Conservation (phyloP, 2,329 filamentous ascomycete genomes). For the Lachnellula cervina region DNA sequence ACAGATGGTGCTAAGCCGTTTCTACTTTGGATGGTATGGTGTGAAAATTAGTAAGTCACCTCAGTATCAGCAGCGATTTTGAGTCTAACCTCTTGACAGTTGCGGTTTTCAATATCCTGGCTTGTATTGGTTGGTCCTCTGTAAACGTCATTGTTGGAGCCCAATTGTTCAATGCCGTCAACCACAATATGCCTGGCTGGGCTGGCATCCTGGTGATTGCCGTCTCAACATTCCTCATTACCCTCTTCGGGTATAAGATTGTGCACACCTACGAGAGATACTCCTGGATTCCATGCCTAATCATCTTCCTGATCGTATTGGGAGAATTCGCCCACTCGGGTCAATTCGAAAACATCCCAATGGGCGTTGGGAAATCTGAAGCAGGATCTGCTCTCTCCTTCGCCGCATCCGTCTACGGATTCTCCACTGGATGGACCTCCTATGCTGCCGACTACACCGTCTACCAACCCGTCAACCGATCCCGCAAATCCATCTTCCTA, state of each 20-base stretch:
- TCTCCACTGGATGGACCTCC: slow-evolving; percentile 68
- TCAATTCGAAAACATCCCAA: slow-evolving; percentile 56
- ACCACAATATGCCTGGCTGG: slow-evolving; percentile 61
- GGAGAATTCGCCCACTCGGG: slow-evolving; percentile 64
- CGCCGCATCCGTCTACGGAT: slow-evolving; percentile 61
- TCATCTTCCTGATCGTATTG: slow-evolving; percentile 68
- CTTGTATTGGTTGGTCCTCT: slow-evolving; percentile 69
- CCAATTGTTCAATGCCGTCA: slow-evolving; percentile 71
- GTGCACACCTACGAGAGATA: slow-evolving; percentile 75
- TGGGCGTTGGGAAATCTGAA: slow-evolving; percentile 53
- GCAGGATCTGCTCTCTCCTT: slow-evolving; percentile 60
- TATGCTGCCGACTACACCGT: slow-evolving; percentile 77
- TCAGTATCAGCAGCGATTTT: not conserved
- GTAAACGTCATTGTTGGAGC: slow-evolving; percentile 78
- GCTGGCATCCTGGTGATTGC: slow-evolving; percentile 73
- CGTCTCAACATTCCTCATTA: slow-evolving; percentile 60
- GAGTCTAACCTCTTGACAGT: slow-evolving; percentile 37
- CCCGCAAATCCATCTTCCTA: slow-evolving; percentile 58
- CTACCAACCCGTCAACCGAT: slow-evolving; percentile 63
- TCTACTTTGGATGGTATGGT: slow-evolving; percentile 70
- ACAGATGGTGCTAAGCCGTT: slow-evolving; percentile 76
- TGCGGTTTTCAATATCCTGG: slow-evolving; percentile 65
- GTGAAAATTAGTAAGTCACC: slow-evolving; percentile 57
- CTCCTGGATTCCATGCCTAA: slow-evolving; percentile 67
- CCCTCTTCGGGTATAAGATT: slow-evolving; percentile 70